Evolutionary conservation across 2,329 filamentous ascomycete genomes (phyloP), one percentile per base, ranked within the genome.

Genomic region (Paracamarosporium sp.): DNA sequence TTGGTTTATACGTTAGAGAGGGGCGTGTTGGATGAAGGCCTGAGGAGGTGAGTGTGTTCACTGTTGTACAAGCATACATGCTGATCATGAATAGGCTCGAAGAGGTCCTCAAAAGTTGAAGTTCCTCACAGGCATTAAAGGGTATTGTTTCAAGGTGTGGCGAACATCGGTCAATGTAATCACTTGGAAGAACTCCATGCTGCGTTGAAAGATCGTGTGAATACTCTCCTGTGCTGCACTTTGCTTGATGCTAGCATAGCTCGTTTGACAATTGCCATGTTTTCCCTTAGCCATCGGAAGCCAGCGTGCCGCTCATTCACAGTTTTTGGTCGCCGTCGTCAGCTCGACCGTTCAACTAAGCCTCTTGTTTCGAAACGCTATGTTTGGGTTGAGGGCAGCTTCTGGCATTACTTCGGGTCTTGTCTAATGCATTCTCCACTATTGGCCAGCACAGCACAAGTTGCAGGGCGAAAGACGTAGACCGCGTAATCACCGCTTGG

Each of bases 1-100:
- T 64, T 81, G 51, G 74, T 80, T 5, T 68, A 65, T 57, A 71
- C 76, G 8, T 65, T 78, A 24, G 68, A 76, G 9, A 71, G 73
- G 45, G 60, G 68, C 12, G 63, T 70, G 25, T 51, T 81, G 30
- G 63, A 70, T 20, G 74, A 78, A 60, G 78, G 73, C 12, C 54
- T 79, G 45, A 56, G 53, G 52, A 73, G 65, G 56, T 36, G 20
- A 35, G 45, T 47, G 2, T 27, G 2, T 38, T 3, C 6, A 25
- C 5, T 43, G 15, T 43, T 24, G 38, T 41, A 4, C 7, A 22
- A 27, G 1, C n/a, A 11, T 15, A 13, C 3, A n/a, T 13, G 40
- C 40, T 43, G 20, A 43, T 12, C 7, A 13, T 12, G 40, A 43
- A 11, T 25, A 43, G 40, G 20, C 40, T 43, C 13, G 40, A 25